Evolutionary conservation across 208 protist genomes (phyloP).

Genomic region (Phytomonas francai): DNA sequence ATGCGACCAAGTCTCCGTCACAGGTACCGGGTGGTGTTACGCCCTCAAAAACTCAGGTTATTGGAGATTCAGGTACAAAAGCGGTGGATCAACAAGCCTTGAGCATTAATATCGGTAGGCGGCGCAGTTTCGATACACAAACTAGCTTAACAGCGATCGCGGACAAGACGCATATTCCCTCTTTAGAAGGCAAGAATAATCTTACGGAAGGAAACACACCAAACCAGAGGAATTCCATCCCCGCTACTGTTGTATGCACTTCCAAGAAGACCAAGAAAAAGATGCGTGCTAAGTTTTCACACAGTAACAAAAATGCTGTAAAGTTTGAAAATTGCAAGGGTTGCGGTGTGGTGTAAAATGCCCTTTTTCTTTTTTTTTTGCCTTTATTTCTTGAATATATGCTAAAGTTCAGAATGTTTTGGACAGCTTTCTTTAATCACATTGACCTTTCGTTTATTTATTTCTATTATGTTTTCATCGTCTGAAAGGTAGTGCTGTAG

Average conservation of each 20-base stretch:
- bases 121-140: background rate
- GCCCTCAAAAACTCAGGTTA: background rate
- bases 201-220: background rate
- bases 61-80: background rate
- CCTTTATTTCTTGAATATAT: background rate
- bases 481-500: background rate
- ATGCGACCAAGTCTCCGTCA: background rate
- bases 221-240: background rate
- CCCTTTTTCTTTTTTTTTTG: background rate
- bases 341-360: background rate
- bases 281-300: conserved; percentile 4
- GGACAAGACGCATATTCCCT: background rate
- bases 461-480: background rate
- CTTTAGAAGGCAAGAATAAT: background rate
- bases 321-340: background rate
- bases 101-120: background rate
- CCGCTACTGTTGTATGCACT: background rate
- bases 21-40: background rate
- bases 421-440: background rate
- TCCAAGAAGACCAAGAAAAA: background rate
- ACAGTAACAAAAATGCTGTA: background rate
- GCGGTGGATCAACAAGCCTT: background rate
- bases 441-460: background rate
- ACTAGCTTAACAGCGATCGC: background rate
- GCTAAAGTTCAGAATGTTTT: background rate